Percentiles rank a stretch among this genome's conserved stretches.
These are phyloP conservation scores for Penicillium occitanis DNA, from an alignment of 2,329 filamentous ascomycete species.

Conservation along the genomic window DNA sequence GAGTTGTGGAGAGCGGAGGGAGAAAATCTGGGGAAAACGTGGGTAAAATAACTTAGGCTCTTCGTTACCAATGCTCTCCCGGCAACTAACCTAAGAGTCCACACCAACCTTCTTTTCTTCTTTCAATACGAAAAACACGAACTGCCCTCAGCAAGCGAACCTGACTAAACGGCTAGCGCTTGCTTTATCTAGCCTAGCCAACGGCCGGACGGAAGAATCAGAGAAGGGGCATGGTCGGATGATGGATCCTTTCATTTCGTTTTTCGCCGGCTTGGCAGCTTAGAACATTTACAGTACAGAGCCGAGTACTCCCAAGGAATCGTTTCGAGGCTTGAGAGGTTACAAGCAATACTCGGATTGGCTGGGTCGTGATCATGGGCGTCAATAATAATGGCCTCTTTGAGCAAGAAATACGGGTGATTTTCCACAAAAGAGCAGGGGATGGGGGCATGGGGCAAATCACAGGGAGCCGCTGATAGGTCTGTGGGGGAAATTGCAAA, in stretches of 20 bases:
- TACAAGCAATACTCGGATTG: neutral
- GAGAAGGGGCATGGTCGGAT: neutral
- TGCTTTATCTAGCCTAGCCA: neutral
- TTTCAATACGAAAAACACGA: neutral
- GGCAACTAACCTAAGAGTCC: neutral
- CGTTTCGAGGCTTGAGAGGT: neutral
- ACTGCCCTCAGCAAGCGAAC: no score
- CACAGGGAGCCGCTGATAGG: constrained; percentile 4
- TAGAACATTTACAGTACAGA: neutral
- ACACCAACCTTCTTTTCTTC: neutral
- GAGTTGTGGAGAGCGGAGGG: neutral
- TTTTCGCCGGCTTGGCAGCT: neutral
- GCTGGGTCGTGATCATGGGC: neutral
- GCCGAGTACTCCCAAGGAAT: neutral
- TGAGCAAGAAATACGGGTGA: neutral
- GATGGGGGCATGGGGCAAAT: neutral
- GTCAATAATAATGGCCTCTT: neutral
- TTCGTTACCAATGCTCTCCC: neutral
- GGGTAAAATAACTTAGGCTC: constrained; percentile 15
- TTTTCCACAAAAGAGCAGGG: constrained; percentile 1
- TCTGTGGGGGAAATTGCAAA: neutral
- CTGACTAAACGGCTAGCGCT: neutral
- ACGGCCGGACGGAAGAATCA: constrained; percentile 8
- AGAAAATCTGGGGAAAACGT: constrained; percentile 22
- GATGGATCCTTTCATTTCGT: constrained; percentile 9